A percentile compares a stretch with the other conserved stretches of the same genome.
phyloP scores from a whole-genome alignment of 2,329 filamentous ascomycete genomes.

The Fusarium miscanthi region DNA sequence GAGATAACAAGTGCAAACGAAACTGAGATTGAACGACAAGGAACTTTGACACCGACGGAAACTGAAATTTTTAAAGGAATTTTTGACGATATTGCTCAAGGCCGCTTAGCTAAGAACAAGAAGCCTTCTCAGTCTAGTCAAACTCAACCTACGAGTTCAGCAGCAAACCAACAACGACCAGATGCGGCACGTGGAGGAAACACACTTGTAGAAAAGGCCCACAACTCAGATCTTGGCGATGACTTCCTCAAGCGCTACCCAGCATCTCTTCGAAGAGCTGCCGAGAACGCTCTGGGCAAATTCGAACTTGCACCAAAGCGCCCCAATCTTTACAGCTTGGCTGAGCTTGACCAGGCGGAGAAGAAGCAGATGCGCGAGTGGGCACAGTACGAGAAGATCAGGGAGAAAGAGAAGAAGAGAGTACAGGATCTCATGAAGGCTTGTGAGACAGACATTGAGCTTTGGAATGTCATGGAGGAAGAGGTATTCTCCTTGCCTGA shows the following conservation, averaged over 20 bases:
- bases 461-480: slow-evolving; percentile 74
- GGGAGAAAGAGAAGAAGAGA: slow-evolving; percentile 60
- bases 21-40: slow-evolving; percentile 39
- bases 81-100: slow-evolving; percentile 56
- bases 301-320: slow-evolving; percentile 50
- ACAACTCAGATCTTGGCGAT: slow-evolving; percentile 49
- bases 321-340: slow-evolving; percentile 40
- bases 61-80: slow-evolving; percentile 70
- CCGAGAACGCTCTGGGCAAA: slow-evolving; percentile 53
- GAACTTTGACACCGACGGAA: slow-evolving; percentile 69
- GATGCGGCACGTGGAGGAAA: slow-evolving; percentile 29
- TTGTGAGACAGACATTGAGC: slow-evolving; percentile 69
- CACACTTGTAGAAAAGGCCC: slow-evolving; percentile 50
- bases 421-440: slow-evolving; percentile 65
- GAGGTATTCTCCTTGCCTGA: slow-evolving; percentile 73
- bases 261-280: slow-evolving; percentile 52
- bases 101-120: slow-evolving; percentile 48
- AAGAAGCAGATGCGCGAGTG: slow-evolving; percentile 51
- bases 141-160: background rate
- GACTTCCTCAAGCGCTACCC: slow-evolving; percentile 54
- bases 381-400: slow-evolving; percentile 50
- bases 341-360: slow-evolving; percentile 48
- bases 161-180: background rate
- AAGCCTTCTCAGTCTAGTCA: slow-evolving; percentile 27
- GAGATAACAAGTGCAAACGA: slow-evolving; percentile 45